A percentile compares a stretch with the other conserved stretches of the same genome.
phyloP scores from a whole-genome alignment of 331 rosid genomes.

The Pyracantha coccinea region DNA sequence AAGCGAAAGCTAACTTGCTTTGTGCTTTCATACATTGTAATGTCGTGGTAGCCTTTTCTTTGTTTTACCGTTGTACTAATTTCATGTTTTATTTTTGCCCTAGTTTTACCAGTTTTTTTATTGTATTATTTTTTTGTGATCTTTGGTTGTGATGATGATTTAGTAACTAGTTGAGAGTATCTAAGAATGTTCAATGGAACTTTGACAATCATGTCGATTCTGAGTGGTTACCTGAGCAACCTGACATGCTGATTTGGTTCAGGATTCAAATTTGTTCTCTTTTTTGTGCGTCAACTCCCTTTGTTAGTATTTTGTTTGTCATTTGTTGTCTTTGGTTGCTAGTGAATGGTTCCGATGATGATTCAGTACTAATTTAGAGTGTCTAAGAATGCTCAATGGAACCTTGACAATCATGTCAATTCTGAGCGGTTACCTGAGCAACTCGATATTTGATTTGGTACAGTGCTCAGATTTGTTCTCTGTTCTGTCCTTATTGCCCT shows the following conservation, averaged over 20 bases:
- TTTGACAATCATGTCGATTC: constrained; percentile 44
- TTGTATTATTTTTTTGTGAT: background rate
- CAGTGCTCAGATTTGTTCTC: background rate
- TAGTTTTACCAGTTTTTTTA: background rate
- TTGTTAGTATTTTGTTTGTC: background rate
- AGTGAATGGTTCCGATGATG: background rate
- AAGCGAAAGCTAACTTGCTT: background rate
- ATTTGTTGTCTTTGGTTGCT: background rate
- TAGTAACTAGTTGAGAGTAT: constrained; percentile 35
- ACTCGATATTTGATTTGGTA: constrained; percentile 3
- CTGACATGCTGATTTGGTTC: background rate
- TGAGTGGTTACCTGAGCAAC: constrained; percentile 95
- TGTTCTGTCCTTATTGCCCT: background rate
- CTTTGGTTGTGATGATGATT: constrained; percentile 53
- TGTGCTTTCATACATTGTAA: background rate
- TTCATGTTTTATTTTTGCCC: background rate
- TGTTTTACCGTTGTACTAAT: background rate
- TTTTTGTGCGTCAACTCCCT: background rate
- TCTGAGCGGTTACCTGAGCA: constrained; percentile 95
- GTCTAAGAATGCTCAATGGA: background rate
- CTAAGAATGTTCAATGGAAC: constrained; percentile 35
- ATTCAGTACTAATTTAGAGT: background rate
- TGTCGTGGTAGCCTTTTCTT: background rate
- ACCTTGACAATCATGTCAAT: constrained; percentile 38
- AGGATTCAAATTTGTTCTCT: background rate